Conservation (phyloP, 1,284 basidiomycete genomes). For the Tilletia walkeri region DNA sequence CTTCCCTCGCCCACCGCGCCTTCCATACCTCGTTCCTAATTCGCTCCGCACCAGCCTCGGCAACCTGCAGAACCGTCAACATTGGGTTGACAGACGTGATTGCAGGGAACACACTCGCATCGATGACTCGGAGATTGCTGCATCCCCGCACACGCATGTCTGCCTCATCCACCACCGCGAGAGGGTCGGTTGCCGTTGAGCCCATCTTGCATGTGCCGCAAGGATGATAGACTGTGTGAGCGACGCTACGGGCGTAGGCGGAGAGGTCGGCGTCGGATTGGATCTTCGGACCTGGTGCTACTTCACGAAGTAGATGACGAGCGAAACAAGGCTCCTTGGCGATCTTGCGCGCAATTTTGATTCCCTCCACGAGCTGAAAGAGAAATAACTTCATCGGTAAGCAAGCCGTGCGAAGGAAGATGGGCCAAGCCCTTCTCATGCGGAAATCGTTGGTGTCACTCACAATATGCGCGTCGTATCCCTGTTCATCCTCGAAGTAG, state of each 20-base stretch:
- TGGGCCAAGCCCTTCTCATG: no score
- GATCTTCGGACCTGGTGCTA: conserved; percentile 54
- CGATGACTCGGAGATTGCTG: conserved; percentile 48
- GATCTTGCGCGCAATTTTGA: conserved; percentile 62
- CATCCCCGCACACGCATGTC: conserved; percentile 48
- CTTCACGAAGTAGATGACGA: conserved; percentile 57
- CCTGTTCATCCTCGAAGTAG: conserved; percentile 60
- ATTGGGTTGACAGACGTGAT: conserved; percentile 52
- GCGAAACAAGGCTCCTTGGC: conserved; percentile 59
- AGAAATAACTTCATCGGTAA: no score
- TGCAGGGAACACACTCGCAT: conserved; percentile 53
- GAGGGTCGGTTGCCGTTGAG: conserved; percentile 27
- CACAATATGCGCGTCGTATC: conserved; percentile 59
- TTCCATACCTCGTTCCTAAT: conserved; percentile 48
- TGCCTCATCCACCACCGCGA: conserved; percentile 49
- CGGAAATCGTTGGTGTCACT: not conserved
- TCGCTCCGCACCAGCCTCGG: conserved; percentile 52
- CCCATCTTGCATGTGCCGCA: conserved; percentile 56
- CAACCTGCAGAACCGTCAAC: conserved; percentile 47
- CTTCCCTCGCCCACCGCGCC: not conserved
- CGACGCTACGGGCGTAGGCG: conserved; percentile 51
- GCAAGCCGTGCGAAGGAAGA: no score
- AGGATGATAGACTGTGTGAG: conserved; percentile 57
- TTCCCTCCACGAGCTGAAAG: conserved; percentile 59
- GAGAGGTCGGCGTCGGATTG: conserved; percentile 51